These are phyloP conservation scores for Aquilaria yunnanensis DNA, from an alignment of 345 rosid genomes.

Conservation along the genomic window DNA sequence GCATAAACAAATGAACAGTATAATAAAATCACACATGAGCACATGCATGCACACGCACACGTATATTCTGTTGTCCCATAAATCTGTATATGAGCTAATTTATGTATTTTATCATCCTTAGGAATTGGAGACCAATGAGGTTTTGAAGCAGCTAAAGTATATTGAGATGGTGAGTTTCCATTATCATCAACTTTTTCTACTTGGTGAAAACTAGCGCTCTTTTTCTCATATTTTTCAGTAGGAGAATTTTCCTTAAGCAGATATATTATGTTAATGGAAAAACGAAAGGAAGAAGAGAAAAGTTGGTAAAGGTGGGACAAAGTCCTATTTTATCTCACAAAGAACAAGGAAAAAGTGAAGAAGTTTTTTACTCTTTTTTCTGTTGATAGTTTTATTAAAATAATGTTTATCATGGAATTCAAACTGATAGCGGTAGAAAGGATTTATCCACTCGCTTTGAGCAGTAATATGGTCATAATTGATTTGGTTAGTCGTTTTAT, in stretches of 20 bases:
- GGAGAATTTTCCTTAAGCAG: neutral
- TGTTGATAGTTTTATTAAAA: too few relatives aligned
- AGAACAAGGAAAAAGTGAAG: too few relatives aligned
- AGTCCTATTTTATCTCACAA: too few relatives aligned
- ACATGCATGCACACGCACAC: too few relatives aligned
- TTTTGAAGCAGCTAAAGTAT: constrained; percentile 73
- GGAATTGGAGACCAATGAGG: constrained; percentile 86
- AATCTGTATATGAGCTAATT: neutral
- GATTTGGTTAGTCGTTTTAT: too few relatives aligned
- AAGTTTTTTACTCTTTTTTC: too few relatives aligned
- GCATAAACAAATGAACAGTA: neutral
- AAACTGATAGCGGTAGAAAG: too few relatives aligned
- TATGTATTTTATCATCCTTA: constrained; percentile 21
- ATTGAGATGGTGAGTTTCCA: constrained; percentile 49
- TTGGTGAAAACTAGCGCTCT: neutral
- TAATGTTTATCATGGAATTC: too few relatives aligned
- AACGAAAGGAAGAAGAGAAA: neutral
- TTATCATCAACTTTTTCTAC: neutral
- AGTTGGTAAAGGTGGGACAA: neutral
- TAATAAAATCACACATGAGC: neutral
- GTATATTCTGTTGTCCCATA: neutral
- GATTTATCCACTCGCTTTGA: too few relatives aligned
- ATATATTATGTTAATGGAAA: neutral
- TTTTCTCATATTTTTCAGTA: neutral
- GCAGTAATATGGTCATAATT: too few relatives aligned